Conservation (phyloP, 2,329 filamentous ascomycete species). For the Colletotrichum truncatum region DNA sequence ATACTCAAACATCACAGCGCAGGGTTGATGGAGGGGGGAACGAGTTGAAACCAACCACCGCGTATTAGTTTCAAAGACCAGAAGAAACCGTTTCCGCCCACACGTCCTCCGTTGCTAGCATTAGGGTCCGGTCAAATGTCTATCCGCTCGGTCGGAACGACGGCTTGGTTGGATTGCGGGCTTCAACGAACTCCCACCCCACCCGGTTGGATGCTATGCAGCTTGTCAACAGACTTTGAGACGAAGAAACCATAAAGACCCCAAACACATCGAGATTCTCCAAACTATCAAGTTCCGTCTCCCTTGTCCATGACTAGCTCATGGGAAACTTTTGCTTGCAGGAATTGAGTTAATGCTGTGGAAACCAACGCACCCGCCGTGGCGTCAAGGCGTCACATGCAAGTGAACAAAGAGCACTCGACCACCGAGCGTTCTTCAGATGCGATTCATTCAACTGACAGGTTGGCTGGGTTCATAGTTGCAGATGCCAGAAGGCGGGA, state of each 20-base stretch:
- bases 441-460: neutral
- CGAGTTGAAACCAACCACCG: constrained; percentile 14
- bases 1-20: constrained; percentile 4
- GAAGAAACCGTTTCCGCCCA: too few species aligned
- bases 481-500: neutral
- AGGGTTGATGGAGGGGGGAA: neutral
- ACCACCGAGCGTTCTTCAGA: neutral
- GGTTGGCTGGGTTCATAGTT: neutral
- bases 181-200: too few species aligned
- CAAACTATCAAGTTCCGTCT: too few species aligned
- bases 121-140: too few species aligned
- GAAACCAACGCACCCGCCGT: neutral
- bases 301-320: too few species aligned
- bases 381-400: neutral
- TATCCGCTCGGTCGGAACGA: too few species aligned
- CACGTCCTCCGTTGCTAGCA: too few species aligned
- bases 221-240: too few species aligned
- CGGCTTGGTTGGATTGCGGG: too few species aligned
- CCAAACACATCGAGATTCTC: too few species aligned
- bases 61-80: constrained; percentile 1
- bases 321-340: neutral
- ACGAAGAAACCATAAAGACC: too few species aligned
- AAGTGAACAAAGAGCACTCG: neutral
- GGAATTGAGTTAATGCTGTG: neutral
- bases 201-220: too few species aligned